phyloP scores from a whole-genome alignment of 495 filamentous ascomycete species.

The Neurospora africana region DNA sequence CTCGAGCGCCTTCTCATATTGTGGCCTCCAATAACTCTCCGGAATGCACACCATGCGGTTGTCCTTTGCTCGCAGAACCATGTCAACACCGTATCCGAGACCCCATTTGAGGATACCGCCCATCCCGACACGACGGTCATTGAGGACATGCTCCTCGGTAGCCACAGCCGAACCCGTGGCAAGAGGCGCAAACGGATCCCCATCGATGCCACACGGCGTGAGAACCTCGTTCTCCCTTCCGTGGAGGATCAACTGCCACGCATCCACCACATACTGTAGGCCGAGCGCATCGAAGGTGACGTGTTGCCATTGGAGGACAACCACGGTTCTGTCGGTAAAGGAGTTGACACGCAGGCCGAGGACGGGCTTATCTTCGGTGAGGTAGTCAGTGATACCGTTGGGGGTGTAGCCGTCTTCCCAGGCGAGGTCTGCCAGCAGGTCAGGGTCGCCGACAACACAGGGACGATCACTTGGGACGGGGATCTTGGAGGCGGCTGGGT shows the following conservation, averaged over 20 bases:
- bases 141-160: constrained; percentile 10
- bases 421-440: constrained; percentile 15
- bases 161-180: constrained; percentile 3
- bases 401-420: constrained; percentile 16
- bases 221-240: constrained; percentile 14
- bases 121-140: constrained; percentile 9
- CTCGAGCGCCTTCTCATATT: constrained; percentile 13
- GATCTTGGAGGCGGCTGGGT: constrained; percentile 23
- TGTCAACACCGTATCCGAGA: constrained; percentile 13
- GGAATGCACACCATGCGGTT: constrained; percentile 29
- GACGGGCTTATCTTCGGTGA: constrained; percentile 10
- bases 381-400: constrained; percentile 14
- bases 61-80: constrained; percentile 21
- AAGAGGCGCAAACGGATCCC: constrained; percentile 10
- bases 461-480: constrained; percentile 15
- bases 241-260: constrained; percentile 13
- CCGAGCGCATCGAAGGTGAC: constrained; percentile 19
- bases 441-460: constrained; percentile 14
- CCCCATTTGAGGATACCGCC: constrained; percentile 21
- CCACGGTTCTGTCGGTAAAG: constrained; percentile 21
- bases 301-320: constrained; percentile 26
- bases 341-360: constrained; percentile 20
- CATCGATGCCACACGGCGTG: constrained; percentile 9
- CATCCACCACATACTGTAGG: constrained; percentile 14
- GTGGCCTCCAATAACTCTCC: constrained; percentile 10